Evolutionary conservation across 2,329 filamentous ascomycete genomes (phyloP).

Genomic region (Claviceps fusiformis): DNA sequence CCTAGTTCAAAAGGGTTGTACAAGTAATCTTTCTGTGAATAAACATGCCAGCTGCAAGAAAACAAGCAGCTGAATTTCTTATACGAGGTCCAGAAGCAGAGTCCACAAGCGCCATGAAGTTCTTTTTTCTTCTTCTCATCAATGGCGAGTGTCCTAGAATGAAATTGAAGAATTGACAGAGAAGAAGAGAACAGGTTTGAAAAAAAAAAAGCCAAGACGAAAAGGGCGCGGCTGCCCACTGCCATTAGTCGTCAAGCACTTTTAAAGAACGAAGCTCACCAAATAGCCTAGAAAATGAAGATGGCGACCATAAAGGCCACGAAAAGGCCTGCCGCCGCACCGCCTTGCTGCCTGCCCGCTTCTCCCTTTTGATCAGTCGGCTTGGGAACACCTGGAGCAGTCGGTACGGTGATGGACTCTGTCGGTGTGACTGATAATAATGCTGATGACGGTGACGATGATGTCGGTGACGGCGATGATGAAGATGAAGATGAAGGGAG

Average conservation of each 20-base stretch:
- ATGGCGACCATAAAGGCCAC: conserved; percentile 41
- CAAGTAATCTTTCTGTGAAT: conserved; percentile 7
- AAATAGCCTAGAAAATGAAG: conserved; percentile 27
- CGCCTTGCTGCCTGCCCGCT: conserved; percentile 32
- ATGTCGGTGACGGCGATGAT: too few relatives aligned
- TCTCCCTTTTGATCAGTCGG: conserved; percentile 29
- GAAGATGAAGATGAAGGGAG: background rate
- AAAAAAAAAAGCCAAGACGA: background rate
- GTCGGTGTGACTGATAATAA: background rate
- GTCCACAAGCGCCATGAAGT: background rate
- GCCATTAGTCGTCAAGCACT: background rate
- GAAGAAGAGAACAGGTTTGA: conserved; percentile 3
- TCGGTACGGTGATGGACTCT: conserved; percentile 11
- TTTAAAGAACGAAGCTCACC: background rate
- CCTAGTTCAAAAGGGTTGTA: too few relatives aligned
- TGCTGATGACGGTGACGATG: too few relatives aligned
- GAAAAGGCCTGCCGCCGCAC: conserved; percentile 39
- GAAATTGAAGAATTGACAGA: background rate
- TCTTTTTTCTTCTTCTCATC: background rate
- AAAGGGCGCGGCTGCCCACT: background rate
- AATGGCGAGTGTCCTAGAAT: background rate
- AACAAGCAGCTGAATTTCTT: background rate
- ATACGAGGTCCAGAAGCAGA: background rate
- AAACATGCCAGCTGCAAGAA: background rate
- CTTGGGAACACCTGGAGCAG: conserved; percentile 17